Percentiles rank a stretch among this genome's conserved stretches.
Conservation (phyloP, 257 asterid species). For the Solanum tacnaense region DNA sequence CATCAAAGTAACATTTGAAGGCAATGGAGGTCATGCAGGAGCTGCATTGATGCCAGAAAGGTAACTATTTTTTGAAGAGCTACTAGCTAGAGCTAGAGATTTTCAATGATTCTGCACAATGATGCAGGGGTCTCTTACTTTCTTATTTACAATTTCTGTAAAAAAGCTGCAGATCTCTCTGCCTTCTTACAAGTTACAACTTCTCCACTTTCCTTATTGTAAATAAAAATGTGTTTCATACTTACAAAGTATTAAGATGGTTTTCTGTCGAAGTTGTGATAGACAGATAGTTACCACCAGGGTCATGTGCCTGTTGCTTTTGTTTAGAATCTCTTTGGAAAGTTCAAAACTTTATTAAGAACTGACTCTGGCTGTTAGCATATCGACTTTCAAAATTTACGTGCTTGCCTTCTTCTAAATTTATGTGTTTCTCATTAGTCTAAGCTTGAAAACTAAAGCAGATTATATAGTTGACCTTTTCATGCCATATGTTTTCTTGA, state of each 20-base stretch:
- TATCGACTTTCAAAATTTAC: too few species aligned
- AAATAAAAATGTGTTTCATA: background rate
- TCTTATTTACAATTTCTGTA: background rate
- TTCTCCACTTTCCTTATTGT: background rate
- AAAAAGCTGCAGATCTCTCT: background rate
- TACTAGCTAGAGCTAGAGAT: background rate
- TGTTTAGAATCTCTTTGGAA: too few species aligned
- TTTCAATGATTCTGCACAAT: background rate
- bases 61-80: conserved; percentile 13
- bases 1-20: conserved; percentile 82
- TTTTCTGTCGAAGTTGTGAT: background rate
- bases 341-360: too few species aligned
- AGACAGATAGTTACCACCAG: background rate
- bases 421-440: too few species aligned
- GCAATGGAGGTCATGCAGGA: conserved; percentile 98
- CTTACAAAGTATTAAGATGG: background rate
- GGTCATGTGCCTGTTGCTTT: background rate
- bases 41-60: conserved; percentile 85
- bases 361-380: too few species aligned
- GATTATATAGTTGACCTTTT: background rate
- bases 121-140: background rate
- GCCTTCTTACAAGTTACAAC: background rate
- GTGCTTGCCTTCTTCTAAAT: too few species aligned
- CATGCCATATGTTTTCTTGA: background rate
- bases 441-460: too few species aligned